Percentiles rank a stretch among this genome's conserved stretches.
Conservation (phyloP, 257 asterid species). For the Osmanthus fragrans region DNA sequence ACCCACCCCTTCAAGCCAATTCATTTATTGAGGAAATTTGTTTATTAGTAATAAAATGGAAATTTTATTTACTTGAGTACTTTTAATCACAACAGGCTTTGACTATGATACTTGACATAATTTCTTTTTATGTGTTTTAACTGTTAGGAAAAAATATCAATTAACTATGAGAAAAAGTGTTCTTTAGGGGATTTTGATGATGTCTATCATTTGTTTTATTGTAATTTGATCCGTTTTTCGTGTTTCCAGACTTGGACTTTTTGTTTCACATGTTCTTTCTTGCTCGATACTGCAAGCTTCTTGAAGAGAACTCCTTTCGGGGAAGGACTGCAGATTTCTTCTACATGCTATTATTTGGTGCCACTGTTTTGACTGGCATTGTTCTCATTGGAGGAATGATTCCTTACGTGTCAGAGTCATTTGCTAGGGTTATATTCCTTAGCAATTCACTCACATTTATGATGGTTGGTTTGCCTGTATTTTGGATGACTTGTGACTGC, state of each 20-base stretch:
- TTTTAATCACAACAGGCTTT: neutral
- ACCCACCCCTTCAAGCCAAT: neutral
- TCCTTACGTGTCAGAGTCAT: conserved; percentile 90
- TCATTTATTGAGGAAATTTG: neutral
- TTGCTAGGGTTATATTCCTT: conserved; percentile 90
- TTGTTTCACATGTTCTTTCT: conserved; percentile 99
- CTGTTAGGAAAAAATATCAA: neutral
- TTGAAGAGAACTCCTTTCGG: conserved; percentile 94
- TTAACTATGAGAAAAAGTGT: neutral
- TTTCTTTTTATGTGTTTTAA: neutral
- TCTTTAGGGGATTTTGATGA: neutral
- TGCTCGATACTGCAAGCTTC: conserved; percentile 99
- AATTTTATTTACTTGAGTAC: neutral
- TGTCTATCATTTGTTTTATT: conserved; percentile 13
- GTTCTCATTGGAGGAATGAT: conserved; percentile 97
- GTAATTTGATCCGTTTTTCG: conserved; percentile 14
- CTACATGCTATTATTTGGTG: conserved; percentile 95
- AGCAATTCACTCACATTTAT: conserved; percentile 99
- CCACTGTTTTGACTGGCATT: conserved; percentile 84
- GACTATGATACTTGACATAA: neutral
- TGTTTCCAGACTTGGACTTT: conserved; percentile 86
- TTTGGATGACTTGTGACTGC: conserved; percentile 2
- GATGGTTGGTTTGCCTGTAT: conserved; percentile 69
- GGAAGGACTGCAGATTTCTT: conserved; percentile 98
- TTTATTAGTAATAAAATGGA: neutral